These are phyloP conservation scores for Brettanomyces nanus DNA, from an alignment of 805 yeast species.

Conservation along the genomic window DNA sequence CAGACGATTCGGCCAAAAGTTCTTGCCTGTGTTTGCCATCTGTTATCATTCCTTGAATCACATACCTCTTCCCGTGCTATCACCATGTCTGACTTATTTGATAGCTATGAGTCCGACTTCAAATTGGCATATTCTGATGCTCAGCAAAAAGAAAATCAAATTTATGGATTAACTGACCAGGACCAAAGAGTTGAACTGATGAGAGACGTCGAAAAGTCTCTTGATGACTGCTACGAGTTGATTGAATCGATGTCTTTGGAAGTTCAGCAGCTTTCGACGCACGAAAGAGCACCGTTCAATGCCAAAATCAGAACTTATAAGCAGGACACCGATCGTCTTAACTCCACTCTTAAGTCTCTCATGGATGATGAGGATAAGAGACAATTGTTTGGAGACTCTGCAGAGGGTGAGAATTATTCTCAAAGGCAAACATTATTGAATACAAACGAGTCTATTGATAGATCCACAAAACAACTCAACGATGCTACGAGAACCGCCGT, in stretches of 20 bases:
- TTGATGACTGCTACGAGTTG: conserved; percentile 77
- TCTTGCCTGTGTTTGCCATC: too few relatives aligned
- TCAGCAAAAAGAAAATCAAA: conserved; percentile 51
- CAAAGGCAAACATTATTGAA: conserved; percentile 78
- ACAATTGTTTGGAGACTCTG: conserved; percentile 57
- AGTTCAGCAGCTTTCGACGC: conserved; percentile 76
- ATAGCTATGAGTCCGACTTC: conserved; percentile 63
- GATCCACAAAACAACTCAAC: conserved; percentile 72
- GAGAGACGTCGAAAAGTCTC: conserved; percentile 52
- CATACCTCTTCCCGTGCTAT: neutral
- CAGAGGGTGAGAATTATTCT: conserved; percentile 35
- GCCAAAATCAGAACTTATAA: conserved; percentile 69
- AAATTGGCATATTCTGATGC: conserved; percentile 65
- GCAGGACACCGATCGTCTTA: conserved; percentile 47
- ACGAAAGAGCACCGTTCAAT: conserved; percentile 60
- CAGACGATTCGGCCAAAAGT: too few relatives aligned
- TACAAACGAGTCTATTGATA: conserved; percentile 72
- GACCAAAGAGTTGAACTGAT: conserved; percentile 47
- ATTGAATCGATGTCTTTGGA: conserved; percentile 85
- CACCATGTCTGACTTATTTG: conserved; percentile 43
- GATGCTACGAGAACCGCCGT: conserved; percentile 87
- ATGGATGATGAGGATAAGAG: conserved; percentile 67
- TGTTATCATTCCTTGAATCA: too few relatives aligned
- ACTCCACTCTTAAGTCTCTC: conserved; percentile 43
- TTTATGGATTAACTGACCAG: conserved; percentile 35